These are phyloP conservation scores for Mychonastes homosphaera DNA, from an alignment of 139 green algal species.

Conservation along the genomic window DNA sequence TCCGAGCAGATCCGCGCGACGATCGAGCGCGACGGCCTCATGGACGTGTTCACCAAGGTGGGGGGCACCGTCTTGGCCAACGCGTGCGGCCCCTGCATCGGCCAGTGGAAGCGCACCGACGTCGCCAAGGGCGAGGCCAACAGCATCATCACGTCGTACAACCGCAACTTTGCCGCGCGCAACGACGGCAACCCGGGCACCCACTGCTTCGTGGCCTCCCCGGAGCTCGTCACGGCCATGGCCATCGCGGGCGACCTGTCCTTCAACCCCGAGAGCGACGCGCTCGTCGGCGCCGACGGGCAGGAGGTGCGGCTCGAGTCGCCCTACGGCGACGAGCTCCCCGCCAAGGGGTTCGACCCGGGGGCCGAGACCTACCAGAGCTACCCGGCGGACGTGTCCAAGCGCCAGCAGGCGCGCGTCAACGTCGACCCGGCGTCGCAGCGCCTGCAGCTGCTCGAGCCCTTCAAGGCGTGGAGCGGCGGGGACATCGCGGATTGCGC, in stretches of 20 bases:
- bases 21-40: constrained; percentile 80
- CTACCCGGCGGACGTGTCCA: not conserved
- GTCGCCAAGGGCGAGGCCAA: constrained; percentile 80
- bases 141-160: constrained; percentile 91
- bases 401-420: constrained; percentile 15
- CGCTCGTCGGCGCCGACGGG: constrained; percentile 61
- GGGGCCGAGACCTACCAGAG: constrained; percentile 59
- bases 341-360: constrained; percentile 29
- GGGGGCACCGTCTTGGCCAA: constrained; percentile 92
- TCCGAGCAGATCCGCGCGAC: constrained; percentile 90
- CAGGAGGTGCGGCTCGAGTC: constrained; percentile 73
- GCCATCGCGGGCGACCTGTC: constrained; percentile 74
- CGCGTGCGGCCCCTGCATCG: constrained; percentile 89
- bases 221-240: constrained; percentile 82
- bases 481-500: constrained; percentile 61
- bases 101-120: constrained; percentile 92
- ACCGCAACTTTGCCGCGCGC: constrained; percentile 88
- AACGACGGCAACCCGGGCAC: constrained; percentile 92
- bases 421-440: constrained; percentile 60
- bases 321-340: constrained; percentile 81
- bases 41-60: constrained; percentile 79
- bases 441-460: constrained; percentile 81
- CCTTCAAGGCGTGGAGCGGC: constrained; percentile 73
- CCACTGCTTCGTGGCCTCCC: constrained; percentile 84
- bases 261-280: constrained; percentile 93